These are phyloP conservation scores for Lachancea sp. DNA, from an alignment of 805 yeast species.

Conservation along the genomic window DNA sequence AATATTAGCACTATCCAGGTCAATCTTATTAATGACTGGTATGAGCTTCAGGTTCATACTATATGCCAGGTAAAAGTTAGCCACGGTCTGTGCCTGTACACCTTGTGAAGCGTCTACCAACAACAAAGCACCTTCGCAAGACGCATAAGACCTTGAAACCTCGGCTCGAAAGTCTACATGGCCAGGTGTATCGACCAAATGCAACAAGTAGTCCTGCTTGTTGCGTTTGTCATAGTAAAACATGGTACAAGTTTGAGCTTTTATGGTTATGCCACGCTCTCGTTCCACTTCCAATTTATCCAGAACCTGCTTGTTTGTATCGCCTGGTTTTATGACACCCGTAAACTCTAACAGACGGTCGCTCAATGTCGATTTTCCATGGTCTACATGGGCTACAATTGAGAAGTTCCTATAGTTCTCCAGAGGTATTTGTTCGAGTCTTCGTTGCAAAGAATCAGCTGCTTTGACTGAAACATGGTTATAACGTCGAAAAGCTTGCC, in stretches of 20 bases:
- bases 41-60: constrained; percentile 73
- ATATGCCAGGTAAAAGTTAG: constrained; percentile 86
- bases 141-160: constrained; percentile 88
- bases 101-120: constrained; percentile 95
- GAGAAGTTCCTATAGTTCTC: constrained; percentile 83
- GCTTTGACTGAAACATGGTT: constrained; percentile 7
- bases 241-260: constrained; percentile 96
- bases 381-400: constrained; percentile 94
- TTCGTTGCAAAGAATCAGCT: constrained; percentile 34
- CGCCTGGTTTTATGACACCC: constrained; percentile 74
- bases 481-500: constrained; percentile 3
- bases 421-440: constrained; percentile 74
- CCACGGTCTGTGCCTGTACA: constrained; percentile 97
- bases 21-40: constrained; percentile 90
- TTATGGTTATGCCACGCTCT: constrained; percentile 94
- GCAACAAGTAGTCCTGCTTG: constrained; percentile 74
- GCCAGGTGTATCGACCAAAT: constrained; percentile 95
- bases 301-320: constrained; percentile 67
- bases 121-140: constrained; percentile 89
- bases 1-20: constrained; percentile 74
- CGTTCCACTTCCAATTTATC: constrained; percentile 92
- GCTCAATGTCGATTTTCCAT: constrained; percentile 79
- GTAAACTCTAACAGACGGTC: constrained; percentile 85
- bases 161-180: constrained; percentile 91
- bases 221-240: constrained; percentile 51